Evolutionary conservation across 2,329 filamentous ascomycete genomes (phyloP).

Genomic region (Calonectria fujianensis): DNA sequence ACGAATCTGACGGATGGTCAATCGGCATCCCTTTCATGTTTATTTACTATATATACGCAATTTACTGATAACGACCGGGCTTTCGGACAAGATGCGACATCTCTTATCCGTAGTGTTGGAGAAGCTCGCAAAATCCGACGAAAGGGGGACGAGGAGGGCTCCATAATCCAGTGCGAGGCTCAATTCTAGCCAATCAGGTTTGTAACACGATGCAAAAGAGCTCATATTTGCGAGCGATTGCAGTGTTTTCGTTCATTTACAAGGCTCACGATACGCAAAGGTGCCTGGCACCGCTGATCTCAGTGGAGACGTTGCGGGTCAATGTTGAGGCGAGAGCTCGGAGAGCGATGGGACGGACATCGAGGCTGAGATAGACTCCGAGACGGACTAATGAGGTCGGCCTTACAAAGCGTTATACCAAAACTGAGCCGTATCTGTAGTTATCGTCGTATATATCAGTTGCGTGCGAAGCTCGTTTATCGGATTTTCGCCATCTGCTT

Average conservation of each 20-base stretch:
- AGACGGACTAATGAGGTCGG: slow-evolving; percentile 40
- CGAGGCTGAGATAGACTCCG: slow-evolving; percentile 45
- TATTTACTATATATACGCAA: slow-evolving; percentile 13
- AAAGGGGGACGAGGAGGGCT: background rate
- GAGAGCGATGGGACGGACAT: background rate
- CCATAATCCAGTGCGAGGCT: background rate
- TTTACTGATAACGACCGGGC: background rate
- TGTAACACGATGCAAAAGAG: background rate
- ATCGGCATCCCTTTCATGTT: background rate
- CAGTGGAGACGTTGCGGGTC: background rate
- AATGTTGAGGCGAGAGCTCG: background rate
- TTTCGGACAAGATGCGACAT: slow-evolving; percentile 21
- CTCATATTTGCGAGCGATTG: background rate
- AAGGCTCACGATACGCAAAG: background rate
- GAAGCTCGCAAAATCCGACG: background rate
- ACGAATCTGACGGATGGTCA: background rate
- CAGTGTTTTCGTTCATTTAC: background rate
- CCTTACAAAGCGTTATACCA: background rate
- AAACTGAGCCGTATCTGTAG: background rate
- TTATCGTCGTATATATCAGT: background rate
- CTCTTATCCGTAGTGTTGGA: background rate
- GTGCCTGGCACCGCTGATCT: background rate
- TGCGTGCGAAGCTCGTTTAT: background rate
- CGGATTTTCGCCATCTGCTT: background rate
- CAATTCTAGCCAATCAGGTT: background rate